These are phyloP conservation scores for Annulohypoxylon maeteangense DNA, from an alignment of 495 filamentous ascomycete species.

Conservation along the genomic window DNA sequence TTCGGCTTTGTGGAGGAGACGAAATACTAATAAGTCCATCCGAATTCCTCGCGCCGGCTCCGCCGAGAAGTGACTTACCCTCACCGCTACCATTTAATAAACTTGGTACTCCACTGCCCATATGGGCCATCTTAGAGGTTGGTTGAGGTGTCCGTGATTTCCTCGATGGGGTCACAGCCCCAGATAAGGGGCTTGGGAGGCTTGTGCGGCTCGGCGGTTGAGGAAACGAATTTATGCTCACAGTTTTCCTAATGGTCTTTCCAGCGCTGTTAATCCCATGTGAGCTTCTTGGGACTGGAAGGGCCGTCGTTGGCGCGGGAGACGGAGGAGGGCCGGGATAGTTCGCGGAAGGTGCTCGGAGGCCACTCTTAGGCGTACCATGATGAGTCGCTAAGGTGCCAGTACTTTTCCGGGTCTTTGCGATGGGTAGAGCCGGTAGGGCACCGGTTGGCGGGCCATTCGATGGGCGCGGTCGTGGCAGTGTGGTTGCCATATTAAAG, in stretches of 20 bases:
- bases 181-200: constrained; percentile 68
- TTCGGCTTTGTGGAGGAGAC: constrained; percentile 87
- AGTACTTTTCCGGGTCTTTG: constrained; percentile 75
- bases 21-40: constrained; percentile 76
- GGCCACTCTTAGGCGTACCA: constrained; percentile 63
- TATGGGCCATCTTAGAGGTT: constrained; percentile 52
- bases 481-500: constrained; percentile 66
- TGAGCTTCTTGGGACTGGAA: constrained; percentile 62
- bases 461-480: constrained; percentile 72
- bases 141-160: constrained; percentile 53
- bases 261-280: constrained; percentile 62
- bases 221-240: constrained; percentile 93
- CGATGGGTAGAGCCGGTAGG: constrained; percentile 74
- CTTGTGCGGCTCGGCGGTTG: constrained; percentile 78
- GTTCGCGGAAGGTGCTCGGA: constrained; percentile 71
- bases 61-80: constrained; percentile 72
- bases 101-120: constrained; percentile 70
- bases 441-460: constrained; percentile 72
- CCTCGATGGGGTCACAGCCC: constrained; percentile 52
- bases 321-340: constrained; percentile 52
- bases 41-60: constrained; percentile 67
- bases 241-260: constrained; percentile 80
- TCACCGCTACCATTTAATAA: constrained; percentile 83
- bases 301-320: constrained; percentile 61
- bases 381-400: constrained; percentile 58